Evolutionary conservation across 2,329 filamentous ascomycete species (phyloP).

Genomic region (Hypoxylon sp.): DNA sequence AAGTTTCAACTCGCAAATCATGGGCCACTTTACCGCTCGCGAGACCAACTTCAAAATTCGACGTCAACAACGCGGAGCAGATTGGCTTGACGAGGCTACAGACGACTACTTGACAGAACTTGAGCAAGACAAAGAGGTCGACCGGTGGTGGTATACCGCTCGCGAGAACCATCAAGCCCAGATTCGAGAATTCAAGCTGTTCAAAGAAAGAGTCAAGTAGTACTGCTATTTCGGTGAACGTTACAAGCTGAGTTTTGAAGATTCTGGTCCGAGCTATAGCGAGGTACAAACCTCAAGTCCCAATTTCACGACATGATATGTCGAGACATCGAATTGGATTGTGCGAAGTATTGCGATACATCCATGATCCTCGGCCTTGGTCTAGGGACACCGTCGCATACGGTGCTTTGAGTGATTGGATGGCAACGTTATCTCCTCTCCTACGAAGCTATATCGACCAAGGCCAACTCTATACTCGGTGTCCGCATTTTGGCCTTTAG

Average conservation of each 20-base stretch:
- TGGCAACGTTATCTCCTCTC: neutral
- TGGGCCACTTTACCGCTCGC: constrained; percentile 67
- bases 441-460: neutral
- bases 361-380: constrained; percentile 11
- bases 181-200: constrained; percentile 67
- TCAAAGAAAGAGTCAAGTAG: constrained; percentile 58
- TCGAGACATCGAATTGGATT: constrained; percentile 18
- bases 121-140: constrained; percentile 72
- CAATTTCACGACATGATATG: neutral
- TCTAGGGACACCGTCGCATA: constrained; percentile 12
- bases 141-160: constrained; percentile 69
- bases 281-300: neutral
- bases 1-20: constrained; percentile 63
- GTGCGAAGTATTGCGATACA: constrained; percentile 3
- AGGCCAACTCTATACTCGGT: neutral
- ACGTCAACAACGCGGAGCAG: constrained; percentile 57
- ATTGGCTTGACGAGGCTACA: constrained; percentile 61
- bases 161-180: constrained; percentile 70
- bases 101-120: constrained; percentile 69
- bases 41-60: constrained; percentile 57
- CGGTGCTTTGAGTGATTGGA: constrained; percentile 17
- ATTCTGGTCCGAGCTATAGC: neutral
- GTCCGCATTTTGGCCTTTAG: constrained; percentile 4
- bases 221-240: constrained; percentile 23
- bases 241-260: constrained; percentile 12